phyloP scores from a whole-genome alignment of 2,329 filamentous ascomycete species.

The Epichloe hybrida region DNA sequence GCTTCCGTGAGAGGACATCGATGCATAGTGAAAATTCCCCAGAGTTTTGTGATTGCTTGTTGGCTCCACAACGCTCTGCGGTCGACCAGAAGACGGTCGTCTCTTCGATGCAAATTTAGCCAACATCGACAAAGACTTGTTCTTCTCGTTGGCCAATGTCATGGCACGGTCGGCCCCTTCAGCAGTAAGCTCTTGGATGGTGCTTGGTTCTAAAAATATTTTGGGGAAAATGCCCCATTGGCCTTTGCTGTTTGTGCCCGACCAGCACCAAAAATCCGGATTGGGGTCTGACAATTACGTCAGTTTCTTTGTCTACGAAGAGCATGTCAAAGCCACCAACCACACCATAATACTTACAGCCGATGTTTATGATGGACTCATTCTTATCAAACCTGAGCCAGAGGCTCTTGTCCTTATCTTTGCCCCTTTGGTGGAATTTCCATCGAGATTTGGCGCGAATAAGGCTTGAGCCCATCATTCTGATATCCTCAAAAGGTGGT shows the following conservation, averaged over 20 bases:
- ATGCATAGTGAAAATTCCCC: not conserved
- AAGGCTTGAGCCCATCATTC: slow-evolving; percentile 30
- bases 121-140: slow-evolving; percentile 20
- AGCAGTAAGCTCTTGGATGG: slow-evolving; percentile 24
- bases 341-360: slow-evolving; percentile 27
- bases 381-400: slow-evolving; percentile 53
- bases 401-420: slow-evolving; percentile 27
- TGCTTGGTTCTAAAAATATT: slow-evolving; percentile 32
- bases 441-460: slow-evolving; percentile 37
- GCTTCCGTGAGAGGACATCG: not conserved
- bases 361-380: slow-evolving; percentile 52
- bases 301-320: not conserved
- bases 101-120: slow-evolving; percentile 20
- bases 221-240: slow-evolving; percentile 40
- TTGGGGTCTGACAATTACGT: slow-evolving; percentile 23
- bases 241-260: slow-evolving; percentile 36
- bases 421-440: slow-evolving; percentile 36
- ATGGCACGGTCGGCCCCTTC: slow-evolving; percentile 17
- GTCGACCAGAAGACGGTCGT: slow-evolving; percentile 16
- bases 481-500: slow-evolving; percentile 32
- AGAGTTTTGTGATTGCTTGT: slow-evolving; percentile 18
- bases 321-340: not conserved
- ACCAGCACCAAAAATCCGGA: slow-evolving; percentile 42
- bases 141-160: slow-evolving; percentile 21
- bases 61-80: slow-evolving; percentile 21